Evolutionary conservation across 352 stramenopile genomes (phyloP).

Genomic region (Phytophthora constricta): DNA sequence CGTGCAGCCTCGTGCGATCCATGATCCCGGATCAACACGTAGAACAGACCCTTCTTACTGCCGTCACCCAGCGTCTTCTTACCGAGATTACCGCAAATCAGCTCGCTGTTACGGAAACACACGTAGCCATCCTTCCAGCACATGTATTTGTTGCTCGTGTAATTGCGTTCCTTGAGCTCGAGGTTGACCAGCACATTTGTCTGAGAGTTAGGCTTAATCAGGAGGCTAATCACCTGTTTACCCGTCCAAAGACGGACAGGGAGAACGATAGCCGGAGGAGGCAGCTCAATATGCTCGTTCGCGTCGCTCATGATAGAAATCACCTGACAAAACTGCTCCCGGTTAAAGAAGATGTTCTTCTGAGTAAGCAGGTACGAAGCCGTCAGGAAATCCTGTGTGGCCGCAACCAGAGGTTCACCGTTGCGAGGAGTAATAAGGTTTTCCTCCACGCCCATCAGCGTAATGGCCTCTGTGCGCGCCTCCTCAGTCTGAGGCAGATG

Average conservation of each 20-base stretch:
- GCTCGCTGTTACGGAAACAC: slow-evolving; percentile 97
- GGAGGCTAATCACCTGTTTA: slow-evolving; percentile 95
- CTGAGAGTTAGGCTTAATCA: slow-evolving; percentile 90
- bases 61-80: slow-evolving; percentile 99
- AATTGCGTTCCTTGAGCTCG: slow-evolving; percentile 97
- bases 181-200: slow-evolving; percentile 85
- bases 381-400: slow-evolving; percentile 99
- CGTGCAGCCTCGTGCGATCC: slow-evolving; percentile 91
- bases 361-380: slow-evolving; percentile 98
- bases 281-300: slow-evolving; percentile 94
- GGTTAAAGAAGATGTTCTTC: slow-evolving; percentile 98
- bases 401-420: slow-evolving; percentile 97
- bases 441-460: slow-evolving; percentile 98
- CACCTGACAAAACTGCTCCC: slow-evolving; percentile 96
- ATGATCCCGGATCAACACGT: slow-evolving; percentile 98
- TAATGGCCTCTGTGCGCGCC: slow-evolving; percentile 95
- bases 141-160: slow-evolving; percentile 94
- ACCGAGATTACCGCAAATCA: slow-evolving; percentile 97
- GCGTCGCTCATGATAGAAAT: slow-evolving; percentile 96
- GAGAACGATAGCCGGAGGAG: slow-evolving; percentile 71
- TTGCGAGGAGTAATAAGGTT: slow-evolving; percentile 99
- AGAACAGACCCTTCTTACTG: slow-evolving; percentile 98
- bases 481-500: slow-evolving; percentile 99
- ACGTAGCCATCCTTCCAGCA: slow-evolving; percentile 99
- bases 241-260: slow-evolving; percentile 96